phyloP scores from a whole-genome alignment of 1,139 yeast genomes.

The Hansenula sp. region DNA sequence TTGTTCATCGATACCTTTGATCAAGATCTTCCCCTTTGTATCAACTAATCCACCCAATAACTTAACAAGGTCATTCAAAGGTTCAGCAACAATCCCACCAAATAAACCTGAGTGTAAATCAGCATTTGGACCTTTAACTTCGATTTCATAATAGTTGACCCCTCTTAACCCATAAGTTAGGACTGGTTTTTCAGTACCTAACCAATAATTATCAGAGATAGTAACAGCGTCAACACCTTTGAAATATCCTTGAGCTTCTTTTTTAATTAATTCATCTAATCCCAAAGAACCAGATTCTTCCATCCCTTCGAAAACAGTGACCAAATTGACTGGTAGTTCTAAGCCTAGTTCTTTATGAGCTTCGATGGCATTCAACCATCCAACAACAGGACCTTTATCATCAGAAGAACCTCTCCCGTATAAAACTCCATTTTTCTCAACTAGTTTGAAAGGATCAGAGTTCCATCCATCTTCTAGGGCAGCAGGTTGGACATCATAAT shows the following conservation, averaged over 20 bases:
- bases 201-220: conserved; percentile 97
- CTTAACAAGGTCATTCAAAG: conserved; percentile 88
- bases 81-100: conserved; percentile 97
- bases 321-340: conserved; percentile 90
- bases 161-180: conserved; percentile 98
- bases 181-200: conserved; percentile 95
- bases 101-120: conserved; percentile 97
- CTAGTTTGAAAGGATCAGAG: conserved; percentile 81
- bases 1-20: conserved; percentile 90
- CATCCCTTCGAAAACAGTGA: conserved; percentile 97
- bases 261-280: conserved; percentile 73
- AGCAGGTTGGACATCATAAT: conserved; percentile 98
- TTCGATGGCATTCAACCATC: conserved; percentile 91
- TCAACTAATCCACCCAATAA: conserved; percentile 76
- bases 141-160: conserved; percentile 84
- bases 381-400: conserved; percentile 97
- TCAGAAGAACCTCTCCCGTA: conserved; percentile 96
- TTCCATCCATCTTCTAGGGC: conserved; percentile 89
- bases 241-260: conserved; percentile 77
- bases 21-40: conserved; percentile 72
- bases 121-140: conserved; percentile 88
- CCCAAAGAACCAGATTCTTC: conserved; percentile 97
- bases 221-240: conserved; percentile 90
- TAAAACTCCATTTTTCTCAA: conserved; percentile 46
- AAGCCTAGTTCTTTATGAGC: conserved; percentile 83